Conservation (phyloP, 2,329 filamentous ascomycete genomes). For the Penicillium sp. region DNA sequence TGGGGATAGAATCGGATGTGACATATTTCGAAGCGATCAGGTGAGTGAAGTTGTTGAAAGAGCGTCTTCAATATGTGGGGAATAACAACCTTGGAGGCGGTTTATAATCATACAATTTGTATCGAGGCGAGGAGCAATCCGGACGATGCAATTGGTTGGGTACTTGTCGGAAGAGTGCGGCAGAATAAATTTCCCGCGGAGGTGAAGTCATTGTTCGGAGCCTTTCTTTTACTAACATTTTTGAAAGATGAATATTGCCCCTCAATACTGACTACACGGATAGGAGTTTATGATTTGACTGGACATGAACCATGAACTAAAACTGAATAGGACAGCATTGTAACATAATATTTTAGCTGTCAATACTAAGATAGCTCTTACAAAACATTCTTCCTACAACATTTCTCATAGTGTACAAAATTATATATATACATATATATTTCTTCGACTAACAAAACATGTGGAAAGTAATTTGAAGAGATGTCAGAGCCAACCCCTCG, state of each 20-base stretch:
- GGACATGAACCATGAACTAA: too few species aligned
- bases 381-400: too few species aligned
- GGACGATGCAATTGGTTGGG: constrained; percentile 36
- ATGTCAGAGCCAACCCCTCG: too few species aligned
- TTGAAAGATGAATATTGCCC: background rate
- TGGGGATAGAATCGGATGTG: constrained; percentile 33
- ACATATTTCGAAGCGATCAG: constrained; percentile 30
- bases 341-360: too few species aligned
- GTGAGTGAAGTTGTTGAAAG: background rate
- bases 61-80: background rate
- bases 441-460: too few species aligned
- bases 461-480: too few species aligned
- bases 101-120: constrained; percentile 31
- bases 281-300: too few species aligned
- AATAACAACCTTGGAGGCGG: constrained; percentile 11
- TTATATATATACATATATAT: too few species aligned
- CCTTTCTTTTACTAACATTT: background rate
- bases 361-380: too few species aligned
- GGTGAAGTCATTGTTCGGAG: constrained; percentile 4
- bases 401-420: too few species aligned
- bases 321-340: too few species aligned
- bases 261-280: too few species aligned
- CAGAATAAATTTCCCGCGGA: constrained; percentile 30
- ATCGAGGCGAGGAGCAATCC: constrained; percentile 27
- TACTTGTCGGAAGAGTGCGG: constrained; percentile 26